Percentiles rank a stretch among this genome's conserved stretches.
phyloP scores from a whole-genome alignment of 208 protist genomes.

The Trypanosoma vivax region DNA sequence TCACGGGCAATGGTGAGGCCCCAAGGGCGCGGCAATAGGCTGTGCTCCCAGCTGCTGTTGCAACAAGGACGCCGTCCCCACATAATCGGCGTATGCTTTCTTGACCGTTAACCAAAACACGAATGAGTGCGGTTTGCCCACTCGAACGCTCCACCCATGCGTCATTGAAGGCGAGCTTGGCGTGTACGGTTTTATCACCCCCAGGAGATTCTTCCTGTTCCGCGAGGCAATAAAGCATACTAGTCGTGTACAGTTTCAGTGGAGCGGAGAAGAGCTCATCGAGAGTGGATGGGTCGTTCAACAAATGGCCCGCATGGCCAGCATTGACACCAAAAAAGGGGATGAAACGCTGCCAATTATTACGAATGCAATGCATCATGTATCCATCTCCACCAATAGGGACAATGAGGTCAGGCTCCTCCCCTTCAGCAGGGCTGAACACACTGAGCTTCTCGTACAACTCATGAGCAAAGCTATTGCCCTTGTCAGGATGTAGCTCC shows the following conservation, averaged over 20 bases:
- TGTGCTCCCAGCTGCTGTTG: slow-evolving; percentile 84
- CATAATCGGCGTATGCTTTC: slow-evolving; percentile 74
- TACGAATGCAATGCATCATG: slow-evolving; percentile 90
- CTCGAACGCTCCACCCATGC: slow-evolving; percentile 87
- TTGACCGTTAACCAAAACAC: slow-evolving; percentile 83
- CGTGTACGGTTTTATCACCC: slow-evolving; percentile 60
- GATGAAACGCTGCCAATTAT: slow-evolving; percentile 86
- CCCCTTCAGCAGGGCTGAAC: slow-evolving; percentile 50
- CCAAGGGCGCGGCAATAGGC: slow-evolving; percentile 84
- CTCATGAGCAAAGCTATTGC: slow-evolving; percentile 74
- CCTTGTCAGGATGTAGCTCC: slow-evolving; percentile 82
- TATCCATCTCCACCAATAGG: slow-evolving; percentile 89
- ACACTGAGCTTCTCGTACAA: slow-evolving; percentile 74
- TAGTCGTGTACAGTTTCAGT: slow-evolving; percentile 80
- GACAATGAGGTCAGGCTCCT: slow-evolving; percentile 85
- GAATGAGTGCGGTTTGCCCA: slow-evolving; percentile 85
- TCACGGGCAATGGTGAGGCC: slow-evolving; percentile 82
- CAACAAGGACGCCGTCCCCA: slow-evolving; percentile 84
- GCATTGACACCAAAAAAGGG: slow-evolving; percentile 90
- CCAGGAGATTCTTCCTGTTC: slow-evolving; percentile 53
- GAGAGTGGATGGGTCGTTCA: slow-evolving; percentile 75
- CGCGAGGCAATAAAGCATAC: slow-evolving; percentile 84
- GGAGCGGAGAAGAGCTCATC: slow-evolving; percentile 81
- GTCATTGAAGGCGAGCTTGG: slow-evolving; percentile 88
- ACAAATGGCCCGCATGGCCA: slow-evolving; percentile 81